Percentiles rank a stretch among this genome's conserved stretches.
phyloP scores from a whole-genome alignment of 2,329 filamentous ascomycete species.

The Clarireedia monteithiana region DNA sequence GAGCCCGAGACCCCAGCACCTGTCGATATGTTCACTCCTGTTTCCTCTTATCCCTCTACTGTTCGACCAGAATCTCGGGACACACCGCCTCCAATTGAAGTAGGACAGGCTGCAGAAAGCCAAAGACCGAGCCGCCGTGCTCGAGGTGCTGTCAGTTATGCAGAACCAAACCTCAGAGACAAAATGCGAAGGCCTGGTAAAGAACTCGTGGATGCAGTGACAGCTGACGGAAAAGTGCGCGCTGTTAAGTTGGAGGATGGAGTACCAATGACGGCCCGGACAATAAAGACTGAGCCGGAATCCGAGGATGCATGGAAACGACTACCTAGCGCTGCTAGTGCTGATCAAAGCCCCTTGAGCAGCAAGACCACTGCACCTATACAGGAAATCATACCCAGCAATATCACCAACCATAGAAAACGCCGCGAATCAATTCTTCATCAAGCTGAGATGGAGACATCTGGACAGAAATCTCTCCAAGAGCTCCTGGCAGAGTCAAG shows the following conservation, averaged over 20 bases:
- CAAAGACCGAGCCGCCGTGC: conserved; percentile 60
- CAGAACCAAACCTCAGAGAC: conserved; percentile 70
- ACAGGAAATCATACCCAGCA: conserved; percentile 19
- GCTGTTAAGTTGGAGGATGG: conserved; percentile 18
- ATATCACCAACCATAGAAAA: conserved; percentile 27
- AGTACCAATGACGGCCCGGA: background rate
- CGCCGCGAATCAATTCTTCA: conserved; percentile 27
- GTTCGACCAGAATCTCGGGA: conserved; percentile 33
- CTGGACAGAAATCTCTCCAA: conserved; percentile 21
- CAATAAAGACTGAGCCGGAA: conserved; percentile 26
- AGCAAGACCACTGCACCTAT: conserved; percentile 17
- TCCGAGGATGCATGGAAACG: conserved; percentile 27
- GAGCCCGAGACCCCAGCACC: conserved; percentile 33
- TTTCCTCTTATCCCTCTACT: conserved; percentile 40
- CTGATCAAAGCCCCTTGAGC: conserved; percentile 28
- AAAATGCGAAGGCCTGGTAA: conserved; percentile 81
- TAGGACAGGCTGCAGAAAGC: conserved; percentile 47
- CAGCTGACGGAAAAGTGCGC: conserved; percentile 47
- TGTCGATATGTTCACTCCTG: conserved; percentile 37
- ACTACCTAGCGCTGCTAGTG: conserved; percentile 17
- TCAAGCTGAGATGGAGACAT: conserved; percentile 16
- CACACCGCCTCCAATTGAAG: conserved; percentile 53
- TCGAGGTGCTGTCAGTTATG: conserved; percentile 66
- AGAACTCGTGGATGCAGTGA: conserved; percentile 66
- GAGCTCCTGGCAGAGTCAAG: conserved; percentile 26